Conservation (phyloP, 2,329 filamentous ascomycete species). For the Fusarium sacchari region DNA sequence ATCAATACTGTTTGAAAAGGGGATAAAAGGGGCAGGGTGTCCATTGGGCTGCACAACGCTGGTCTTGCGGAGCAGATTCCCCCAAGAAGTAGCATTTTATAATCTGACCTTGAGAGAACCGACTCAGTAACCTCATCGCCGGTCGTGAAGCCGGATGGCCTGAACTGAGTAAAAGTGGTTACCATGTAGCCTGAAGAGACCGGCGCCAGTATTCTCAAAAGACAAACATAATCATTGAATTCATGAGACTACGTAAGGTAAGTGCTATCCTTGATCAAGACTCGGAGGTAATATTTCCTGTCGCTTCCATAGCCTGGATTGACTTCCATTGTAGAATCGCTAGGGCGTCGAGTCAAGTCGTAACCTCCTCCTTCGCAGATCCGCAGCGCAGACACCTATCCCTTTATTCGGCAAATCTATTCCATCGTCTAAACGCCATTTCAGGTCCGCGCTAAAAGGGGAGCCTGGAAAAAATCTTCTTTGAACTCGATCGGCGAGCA, state of each 20-base stretch:
- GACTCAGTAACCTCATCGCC: neutral
- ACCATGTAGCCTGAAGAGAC: neutral
- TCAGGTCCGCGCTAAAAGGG: neutral
- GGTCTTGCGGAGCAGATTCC: conserved; percentile 15
- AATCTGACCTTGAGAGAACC: neutral
- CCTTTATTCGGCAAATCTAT: conserved; percentile 5
- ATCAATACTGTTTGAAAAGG: neutral
- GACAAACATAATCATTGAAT: neutral
- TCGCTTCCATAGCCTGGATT: neutral
- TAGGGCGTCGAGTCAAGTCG: neutral
- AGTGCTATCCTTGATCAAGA: neutral
- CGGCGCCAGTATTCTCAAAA: conserved; percentile 3
- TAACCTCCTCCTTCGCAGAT: neutral
- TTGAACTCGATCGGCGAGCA: neutral
- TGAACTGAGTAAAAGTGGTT: neutral
- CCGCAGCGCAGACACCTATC: neutral
- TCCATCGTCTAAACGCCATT: conserved; percentile 1
- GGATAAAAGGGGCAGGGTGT: conserved; percentile 20
- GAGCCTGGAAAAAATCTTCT: neutral
- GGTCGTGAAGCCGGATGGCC: neutral
- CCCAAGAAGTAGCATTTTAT: neutral
- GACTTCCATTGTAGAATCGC: neutral
- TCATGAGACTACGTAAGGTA: neutral
- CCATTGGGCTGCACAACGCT: conserved; percentile 20
- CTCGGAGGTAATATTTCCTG: neutral